Conservation (phyloP, 192 early-diverging fungal species). For the Umbelopsis vinacea region DNA sequence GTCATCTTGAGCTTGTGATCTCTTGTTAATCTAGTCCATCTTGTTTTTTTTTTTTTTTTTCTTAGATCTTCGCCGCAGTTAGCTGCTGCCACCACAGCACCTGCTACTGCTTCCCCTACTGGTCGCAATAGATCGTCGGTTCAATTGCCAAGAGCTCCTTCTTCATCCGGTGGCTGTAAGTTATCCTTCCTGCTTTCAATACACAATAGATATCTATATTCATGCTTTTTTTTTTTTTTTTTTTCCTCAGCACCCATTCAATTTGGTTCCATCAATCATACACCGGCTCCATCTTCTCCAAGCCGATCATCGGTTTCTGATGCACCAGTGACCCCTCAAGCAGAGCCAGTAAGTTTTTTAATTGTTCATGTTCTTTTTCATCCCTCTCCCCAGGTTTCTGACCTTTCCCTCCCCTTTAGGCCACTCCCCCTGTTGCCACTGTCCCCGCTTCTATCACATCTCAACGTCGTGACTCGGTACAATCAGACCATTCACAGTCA, state of each 20-base stretch:
- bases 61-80: conserved; percentile 18
- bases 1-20: not conserved
- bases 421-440: too few relatives aligned
- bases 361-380: not conserved
- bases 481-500: conserved; percentile 38
- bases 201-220: too few relatives aligned
- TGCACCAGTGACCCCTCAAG: conserved; percentile 28
- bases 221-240: not conserved
- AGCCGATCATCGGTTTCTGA: conserved; percentile 27
- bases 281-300: conserved; percentile 32
- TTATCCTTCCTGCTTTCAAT: too few relatives aligned
- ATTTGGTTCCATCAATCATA: conserved; percentile 50
- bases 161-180: conserved; percentile 32
- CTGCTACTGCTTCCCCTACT: conserved; percentile 5
- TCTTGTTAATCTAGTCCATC: not conserved
- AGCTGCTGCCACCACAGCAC: conserved; percentile 9
- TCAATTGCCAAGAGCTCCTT: conserved; percentile 36
- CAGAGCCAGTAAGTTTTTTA: conserved; percentile 31
- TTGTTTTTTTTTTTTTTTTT: not conserved
- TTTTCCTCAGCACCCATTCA: conserved; percentile 32
- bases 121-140: conserved; percentile 31
- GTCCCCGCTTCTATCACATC: not conserved
- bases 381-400: not conserved
- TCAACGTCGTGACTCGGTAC: conserved; percentile 29
- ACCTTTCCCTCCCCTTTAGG: not conserved